A percentile compares a stretch with the other conserved stretches of the same genome.
Evolutionary conservation across 2,329 filamentous ascomycete genomes (phyloP).

Genomic region (Cucurbitaria berberidis): DNA sequence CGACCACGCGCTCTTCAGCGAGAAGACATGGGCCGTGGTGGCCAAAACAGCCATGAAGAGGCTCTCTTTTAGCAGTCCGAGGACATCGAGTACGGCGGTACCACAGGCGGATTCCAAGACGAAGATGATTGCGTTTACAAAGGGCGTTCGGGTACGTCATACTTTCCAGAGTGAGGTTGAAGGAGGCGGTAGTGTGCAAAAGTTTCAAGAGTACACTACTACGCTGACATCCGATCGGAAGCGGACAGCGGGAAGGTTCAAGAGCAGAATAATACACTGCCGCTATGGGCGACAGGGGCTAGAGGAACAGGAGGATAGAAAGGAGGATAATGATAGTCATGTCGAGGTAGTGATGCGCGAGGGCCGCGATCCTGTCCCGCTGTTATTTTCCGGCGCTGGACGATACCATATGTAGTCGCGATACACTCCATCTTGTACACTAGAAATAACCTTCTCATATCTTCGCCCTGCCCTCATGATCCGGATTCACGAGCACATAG

Average conservation of each 20-base stretch:
- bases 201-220: not conserved
- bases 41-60: not conserved
- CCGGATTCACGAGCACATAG: constrained; percentile 42
- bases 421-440: too few species aligned
- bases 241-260: not conserved
- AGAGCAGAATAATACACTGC: not conserved
- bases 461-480: constrained; percentile 31
- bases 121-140: not conserved
- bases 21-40: not conserved
- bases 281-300: not conserved
- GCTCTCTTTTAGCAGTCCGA: not conserved
- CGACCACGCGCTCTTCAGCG: not conserved
- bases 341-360: too few species aligned
- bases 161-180: not conserved
- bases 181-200: not conserved
- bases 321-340: not conserved
- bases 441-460: too few species aligned
- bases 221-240: not conserved
- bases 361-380: too few species aligned
- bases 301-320: not conserved
- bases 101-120: not conserved
- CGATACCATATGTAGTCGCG: too few species aligned
- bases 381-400: too few species aligned
- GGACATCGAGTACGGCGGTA: not conserved
- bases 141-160: too few species aligned